Evolutionary conservation across 2,329 filamentous ascomycete genomes (phyloP).

Genomic region (Leptosphaerulina australis): DNA sequence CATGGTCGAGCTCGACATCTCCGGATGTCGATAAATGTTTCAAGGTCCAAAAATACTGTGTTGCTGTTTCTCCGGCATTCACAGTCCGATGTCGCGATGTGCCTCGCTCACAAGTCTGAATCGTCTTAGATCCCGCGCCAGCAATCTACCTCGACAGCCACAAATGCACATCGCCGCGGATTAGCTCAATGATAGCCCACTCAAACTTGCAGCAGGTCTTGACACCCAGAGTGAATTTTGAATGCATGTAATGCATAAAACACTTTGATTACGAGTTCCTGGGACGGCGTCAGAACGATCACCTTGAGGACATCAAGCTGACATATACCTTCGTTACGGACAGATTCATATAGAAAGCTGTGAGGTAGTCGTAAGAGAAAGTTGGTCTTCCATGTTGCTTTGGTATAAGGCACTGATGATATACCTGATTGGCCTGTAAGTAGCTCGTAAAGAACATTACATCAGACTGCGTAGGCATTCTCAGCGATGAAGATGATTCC

Average conservation of each 20-base stretch:
- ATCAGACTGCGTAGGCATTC: neutral
- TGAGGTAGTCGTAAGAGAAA: neutral
- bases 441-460: slow-evolving; percentile 16
- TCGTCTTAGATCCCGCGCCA: neutral
- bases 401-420: slow-evolving; percentile 51
- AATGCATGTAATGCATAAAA: neutral
- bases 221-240: neutral
- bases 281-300: slow-evolving; percentile 16
- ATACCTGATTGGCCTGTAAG: slow-evolving; percentile 23
- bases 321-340: neutral
- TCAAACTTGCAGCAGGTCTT: neutral
- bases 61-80: slow-evolving; percentile 18
- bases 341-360: neutral
- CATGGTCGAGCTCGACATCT: neutral
- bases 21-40: neutral
- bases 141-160: slow-evolving; percentile 6
- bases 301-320: slow-evolving; percentile 4
- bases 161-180: slow-evolving; percentile 11
- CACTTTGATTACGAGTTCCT: neutral
- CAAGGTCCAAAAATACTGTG: neutral
- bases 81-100: slow-evolving; percentile 21
- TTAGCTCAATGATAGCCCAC: too few relatives aligned
- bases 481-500: neutral
- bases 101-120: slow-evolving; percentile 17
- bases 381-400: slow-evolving; percentile 11